Percentiles rank a stretch among this genome's conserved stretches.
Evolutionary conservation across 176 grass and related monocot species (phyloP).

Genomic region (Oryza australiensis): DNA sequence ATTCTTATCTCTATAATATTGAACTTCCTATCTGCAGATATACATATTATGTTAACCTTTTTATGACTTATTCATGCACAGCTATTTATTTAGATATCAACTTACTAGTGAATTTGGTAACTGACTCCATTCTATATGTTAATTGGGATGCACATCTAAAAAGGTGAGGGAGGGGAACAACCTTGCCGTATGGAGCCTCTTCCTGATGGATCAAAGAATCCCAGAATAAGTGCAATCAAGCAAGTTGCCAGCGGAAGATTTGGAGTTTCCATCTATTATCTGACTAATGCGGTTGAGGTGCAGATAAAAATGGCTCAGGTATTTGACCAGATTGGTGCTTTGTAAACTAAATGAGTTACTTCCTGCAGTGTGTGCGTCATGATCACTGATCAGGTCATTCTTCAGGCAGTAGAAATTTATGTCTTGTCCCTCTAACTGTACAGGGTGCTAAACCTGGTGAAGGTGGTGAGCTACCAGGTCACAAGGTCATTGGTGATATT

Average conservation of each 20-base stretch:
- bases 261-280: constrained; percentile 65
- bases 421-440: background rate
- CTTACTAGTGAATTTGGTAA: constrained; percentile 1
- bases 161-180: constrained; percentile 78
- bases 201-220: constrained; percentile 61
- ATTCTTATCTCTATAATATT: background rate
- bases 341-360: background rate
- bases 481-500: constrained; percentile 67
- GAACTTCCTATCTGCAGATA: background rate
- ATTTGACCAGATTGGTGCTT: constrained; percentile 20
- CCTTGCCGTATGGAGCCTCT: constrained; percentile 58
- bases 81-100: background rate
- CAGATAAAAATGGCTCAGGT: constrained; percentile 95
- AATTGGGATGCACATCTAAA: constrained; percentile 5
- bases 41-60: background rate
- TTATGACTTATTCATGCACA: background rate
- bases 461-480: constrained; percentile 69
- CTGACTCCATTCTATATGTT: constrained; percentile 31
- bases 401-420: background rate
- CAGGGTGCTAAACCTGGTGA: constrained; percentile 76
- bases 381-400: background rate
- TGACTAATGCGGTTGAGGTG: constrained; percentile 60
- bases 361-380: background rate
- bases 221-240: constrained; percentile 63
- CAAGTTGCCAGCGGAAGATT: constrained; percentile 75